phyloP scores from a whole-genome alignment of 2,329 filamentous ascomycete genomes.

The Paradendryphiella salina region DNA sequence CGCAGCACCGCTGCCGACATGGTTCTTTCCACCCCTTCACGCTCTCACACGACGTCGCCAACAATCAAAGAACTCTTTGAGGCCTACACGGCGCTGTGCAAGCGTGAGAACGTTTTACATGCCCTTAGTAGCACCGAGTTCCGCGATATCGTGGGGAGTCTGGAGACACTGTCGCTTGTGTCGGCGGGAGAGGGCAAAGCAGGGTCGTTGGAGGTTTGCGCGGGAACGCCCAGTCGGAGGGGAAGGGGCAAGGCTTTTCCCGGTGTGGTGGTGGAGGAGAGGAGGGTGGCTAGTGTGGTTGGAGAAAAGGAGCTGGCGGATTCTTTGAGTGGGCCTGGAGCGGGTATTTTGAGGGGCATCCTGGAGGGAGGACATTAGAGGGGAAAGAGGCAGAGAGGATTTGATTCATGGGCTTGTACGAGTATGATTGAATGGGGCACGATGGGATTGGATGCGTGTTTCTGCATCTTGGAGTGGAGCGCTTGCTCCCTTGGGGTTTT shows the following conservation, averaged over 20 bases:
- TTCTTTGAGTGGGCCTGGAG: constrained; percentile 63
- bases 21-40: constrained; percentile 49
- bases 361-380: constrained; percentile 28
- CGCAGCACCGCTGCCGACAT: constrained; percentile 48
- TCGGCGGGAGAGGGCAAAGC: constrained; percentile 71
- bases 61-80: constrained; percentile 84
- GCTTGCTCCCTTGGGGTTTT: no score
- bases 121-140: constrained; percentile 91
- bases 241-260: constrained; percentile 55
- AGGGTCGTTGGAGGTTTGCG: constrained; percentile 62
- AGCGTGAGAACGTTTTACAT: constrained; percentile 82
- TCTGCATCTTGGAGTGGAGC: no score
- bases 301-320: constrained; percentile 77
- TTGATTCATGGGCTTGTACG: neutral
- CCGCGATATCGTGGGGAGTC: constrained; percentile 82
- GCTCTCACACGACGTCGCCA: constrained; percentile 63
- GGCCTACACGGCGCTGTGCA: constrained; percentile 81
- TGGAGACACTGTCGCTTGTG: constrained; percentile 85
- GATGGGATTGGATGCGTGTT: no score
- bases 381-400: neutral
- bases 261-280: constrained; percentile 67
- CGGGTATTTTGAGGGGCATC: constrained; percentile 42
- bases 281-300: constrained; percentile 75
- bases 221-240: constrained; percentile 73
- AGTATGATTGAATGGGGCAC: neutral